Evolutionary conservation across 345 rosid genomes (phyloP).

Genomic region (Melaleuca alternifolia): DNA sequence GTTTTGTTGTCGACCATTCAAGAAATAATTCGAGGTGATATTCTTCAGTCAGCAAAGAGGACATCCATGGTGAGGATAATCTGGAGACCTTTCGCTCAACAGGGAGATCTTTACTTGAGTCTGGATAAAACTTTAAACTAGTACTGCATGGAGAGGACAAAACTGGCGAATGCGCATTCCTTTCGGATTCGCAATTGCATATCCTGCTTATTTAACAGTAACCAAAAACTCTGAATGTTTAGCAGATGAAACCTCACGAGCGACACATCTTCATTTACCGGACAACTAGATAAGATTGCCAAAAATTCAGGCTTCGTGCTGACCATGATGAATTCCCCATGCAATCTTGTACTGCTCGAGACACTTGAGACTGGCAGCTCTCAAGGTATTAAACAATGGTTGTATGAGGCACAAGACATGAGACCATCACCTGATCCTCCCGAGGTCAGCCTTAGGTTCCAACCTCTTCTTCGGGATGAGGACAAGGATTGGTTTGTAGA

Average conservation of each 20-base stretch:
- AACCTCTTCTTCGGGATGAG: not conserved
- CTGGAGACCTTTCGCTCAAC: not conserved
- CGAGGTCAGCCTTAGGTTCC: not conserved
- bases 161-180: not conserved
- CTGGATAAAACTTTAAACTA: not conserved
- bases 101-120: not conserved
- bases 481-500: fast-evolving
- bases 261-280: fast-evolving
- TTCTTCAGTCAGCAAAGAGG: not conserved
- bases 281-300: not conserved
- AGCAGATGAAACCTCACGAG: not conserved
- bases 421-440: not conserved
- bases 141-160: not conserved
- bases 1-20: not conserved
- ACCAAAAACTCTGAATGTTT: not conserved
- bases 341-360: not conserved
- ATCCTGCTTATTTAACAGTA: not conserved
- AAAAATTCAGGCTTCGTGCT: not conserved
- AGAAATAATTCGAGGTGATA: not conserved
- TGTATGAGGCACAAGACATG: not conserved
- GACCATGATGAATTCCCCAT: not conserved
- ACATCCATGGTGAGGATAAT: not conserved
- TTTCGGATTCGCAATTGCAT: not conserved
- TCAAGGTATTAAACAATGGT: not conserved
- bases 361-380: not conserved